Conservation (phyloP, 1,139 yeast genomes). For the Zygosaccharomyces pseudobailii region DNA sequence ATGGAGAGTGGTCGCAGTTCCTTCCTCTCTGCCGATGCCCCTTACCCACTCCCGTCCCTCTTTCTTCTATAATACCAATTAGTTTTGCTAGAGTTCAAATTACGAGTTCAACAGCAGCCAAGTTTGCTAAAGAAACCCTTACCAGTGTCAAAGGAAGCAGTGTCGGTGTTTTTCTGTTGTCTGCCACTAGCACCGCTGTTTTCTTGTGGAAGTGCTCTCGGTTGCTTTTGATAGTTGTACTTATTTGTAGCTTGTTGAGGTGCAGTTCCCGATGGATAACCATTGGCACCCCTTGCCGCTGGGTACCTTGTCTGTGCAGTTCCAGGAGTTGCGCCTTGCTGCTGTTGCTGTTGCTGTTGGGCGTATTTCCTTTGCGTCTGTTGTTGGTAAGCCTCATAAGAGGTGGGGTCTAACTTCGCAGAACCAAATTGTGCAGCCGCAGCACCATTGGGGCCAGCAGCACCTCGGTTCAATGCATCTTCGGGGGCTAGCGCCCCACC, state of each 20-base stretch:
- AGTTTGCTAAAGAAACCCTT: slow-evolving; percentile 39
- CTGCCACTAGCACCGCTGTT: slow-evolving; percentile 16
- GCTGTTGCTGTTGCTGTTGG: slow-evolving; percentile 29
- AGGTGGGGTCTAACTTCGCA: slow-evolving; percentile 33
- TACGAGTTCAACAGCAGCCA: slow-evolving; percentile 34
- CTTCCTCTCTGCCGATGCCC: not conserved
- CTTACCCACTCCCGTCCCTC: not conserved
- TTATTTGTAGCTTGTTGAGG: slow-evolving; percentile 16
- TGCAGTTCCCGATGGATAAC: slow-evolving; percentile 10
- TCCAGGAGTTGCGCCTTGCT: slow-evolving; percentile 9
- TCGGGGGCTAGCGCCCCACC: slow-evolving; percentile 7
- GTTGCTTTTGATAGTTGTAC: slow-evolving; percentile 24
- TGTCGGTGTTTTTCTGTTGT: slow-evolving; percentile 26
- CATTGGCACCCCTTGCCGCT: slow-evolving; percentile 10
- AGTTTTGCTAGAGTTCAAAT: not conserved
- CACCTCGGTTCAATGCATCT: not conserved
- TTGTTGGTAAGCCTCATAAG: slow-evolving; percentile 36
- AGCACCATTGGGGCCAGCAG: not conserved
- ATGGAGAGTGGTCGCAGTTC: not conserved
- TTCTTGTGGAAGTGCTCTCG: slow-evolving; percentile 30
- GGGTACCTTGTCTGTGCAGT: not conserved
- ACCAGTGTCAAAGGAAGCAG: slow-evolving; percentile 23
- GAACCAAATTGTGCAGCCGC: slow-evolving; percentile 5
- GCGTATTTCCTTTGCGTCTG: slow-evolving; percentile 34
- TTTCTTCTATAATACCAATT: slow-evolving; percentile 1